Conservation (phyloP, 768 basidiomycete species). For the Serpula lacrymans region DNA sequence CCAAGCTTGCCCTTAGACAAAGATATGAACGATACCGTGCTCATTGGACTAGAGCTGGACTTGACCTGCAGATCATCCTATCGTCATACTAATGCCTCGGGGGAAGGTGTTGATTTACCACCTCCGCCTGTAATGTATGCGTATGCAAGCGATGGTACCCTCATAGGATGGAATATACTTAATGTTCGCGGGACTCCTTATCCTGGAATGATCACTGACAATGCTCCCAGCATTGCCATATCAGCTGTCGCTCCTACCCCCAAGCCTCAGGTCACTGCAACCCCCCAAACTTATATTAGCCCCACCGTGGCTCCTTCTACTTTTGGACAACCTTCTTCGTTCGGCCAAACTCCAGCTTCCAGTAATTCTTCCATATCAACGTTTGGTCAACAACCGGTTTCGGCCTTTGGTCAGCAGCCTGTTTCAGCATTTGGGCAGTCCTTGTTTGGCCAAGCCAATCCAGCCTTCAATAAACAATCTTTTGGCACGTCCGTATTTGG, state of each 20-base stretch:
- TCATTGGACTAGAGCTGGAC: conserved; percentile 64
- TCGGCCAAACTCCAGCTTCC: conserved; percentile 13
- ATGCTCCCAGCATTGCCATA: conserved; percentile 12
- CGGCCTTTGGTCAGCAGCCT: conserved; percentile 33
- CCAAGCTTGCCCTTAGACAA: conserved; percentile 67
- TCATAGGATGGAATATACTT: conserved; percentile 71
- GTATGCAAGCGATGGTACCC: conserved; percentile 75
- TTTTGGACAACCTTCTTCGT: conserved; percentile 29
- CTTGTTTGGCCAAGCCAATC: conserved; percentile 13
- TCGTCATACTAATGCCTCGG: conserved; percentile 34
- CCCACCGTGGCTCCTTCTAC: conserved; percentile 21
- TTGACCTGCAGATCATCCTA: conserved; percentile 48
- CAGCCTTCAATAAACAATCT: conserved; percentile 10
- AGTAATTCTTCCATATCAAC: conserved; percentile 15
- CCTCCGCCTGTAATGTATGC: conserved; percentile 66
- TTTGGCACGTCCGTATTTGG: conserved; percentile 32
- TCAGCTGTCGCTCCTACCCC: conserved; percentile 2
- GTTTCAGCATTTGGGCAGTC: conserved; percentile 21
- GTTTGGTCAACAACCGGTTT: conserved; percentile 27
- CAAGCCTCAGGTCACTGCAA: conserved; percentile 6
- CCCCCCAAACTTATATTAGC: conserved; percentile 12
- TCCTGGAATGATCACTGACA: conserved; percentile 44
- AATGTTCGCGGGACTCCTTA: conserved; percentile 53
- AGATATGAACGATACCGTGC: conserved; percentile 65
- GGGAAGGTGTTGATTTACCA: conserved; percentile 40